Evolutionary conservation across 305 asterid species (phyloP).

Genomic region (Petunia hybrid): DNA sequence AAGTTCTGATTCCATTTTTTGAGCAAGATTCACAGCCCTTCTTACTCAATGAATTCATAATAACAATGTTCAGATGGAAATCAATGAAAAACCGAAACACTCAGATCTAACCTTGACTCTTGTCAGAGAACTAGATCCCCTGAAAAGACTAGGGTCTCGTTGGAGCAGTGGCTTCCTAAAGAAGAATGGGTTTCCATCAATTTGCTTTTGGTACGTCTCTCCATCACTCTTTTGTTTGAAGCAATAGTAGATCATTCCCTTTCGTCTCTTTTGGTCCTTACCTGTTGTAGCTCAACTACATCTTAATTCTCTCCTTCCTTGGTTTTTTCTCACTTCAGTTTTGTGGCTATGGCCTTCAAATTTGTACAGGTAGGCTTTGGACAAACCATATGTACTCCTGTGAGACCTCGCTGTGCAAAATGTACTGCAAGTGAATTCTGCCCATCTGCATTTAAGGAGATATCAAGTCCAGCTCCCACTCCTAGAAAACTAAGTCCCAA

Average conservation of each 20-base stretch:
- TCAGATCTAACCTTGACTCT: not conserved
- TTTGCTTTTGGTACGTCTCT: constrained; percentile 81
- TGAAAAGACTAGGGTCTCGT: constrained; percentile 82
- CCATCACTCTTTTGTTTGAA: not conserved
- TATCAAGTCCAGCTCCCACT: constrained; percentile 55
- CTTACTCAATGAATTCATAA: not conserved
- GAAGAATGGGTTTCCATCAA: constrained; percentile 98
- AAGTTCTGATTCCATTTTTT: not conserved
- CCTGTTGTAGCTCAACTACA: not conserved
- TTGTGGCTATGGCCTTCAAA: not conserved
- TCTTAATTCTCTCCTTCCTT: not conserved
- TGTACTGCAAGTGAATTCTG: constrained; percentile 70
- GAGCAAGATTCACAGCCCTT: not conserved
- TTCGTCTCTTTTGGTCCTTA: not conserved
- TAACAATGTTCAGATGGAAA: not conserved
- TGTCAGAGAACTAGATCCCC: constrained; percentile 77
- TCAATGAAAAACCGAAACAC: not conserved
- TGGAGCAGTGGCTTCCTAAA: constrained; percentile 97
- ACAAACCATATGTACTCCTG: constrained; percentile 90
- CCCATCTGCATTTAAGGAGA: constrained; percentile 85
- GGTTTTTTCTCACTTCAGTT: not conserved
- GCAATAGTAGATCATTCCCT: not conserved
- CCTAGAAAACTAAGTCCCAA: constrained; percentile 41
- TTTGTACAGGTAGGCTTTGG: constrained; percentile 86
- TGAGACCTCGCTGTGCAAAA: constrained; percentile 78